phyloP scores from a whole-genome alignment of 2,329 filamentous ascomycete genomes.

The Plectosphaerella plurivora region DNA sequence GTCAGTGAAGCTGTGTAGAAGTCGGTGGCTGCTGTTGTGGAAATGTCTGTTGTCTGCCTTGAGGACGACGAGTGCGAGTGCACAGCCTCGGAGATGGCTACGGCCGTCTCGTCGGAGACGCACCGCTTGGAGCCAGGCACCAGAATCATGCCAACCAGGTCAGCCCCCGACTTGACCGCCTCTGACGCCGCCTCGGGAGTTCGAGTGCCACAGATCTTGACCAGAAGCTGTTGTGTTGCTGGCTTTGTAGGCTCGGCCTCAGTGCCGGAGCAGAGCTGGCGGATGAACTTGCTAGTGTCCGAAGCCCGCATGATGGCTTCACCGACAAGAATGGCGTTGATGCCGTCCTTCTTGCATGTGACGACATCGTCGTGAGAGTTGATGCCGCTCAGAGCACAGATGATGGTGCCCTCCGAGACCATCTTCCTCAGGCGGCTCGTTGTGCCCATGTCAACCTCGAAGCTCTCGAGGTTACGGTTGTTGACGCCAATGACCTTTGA shows the following conservation, averaged over 20 bases:
- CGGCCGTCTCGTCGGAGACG: conserved; percentile 72
- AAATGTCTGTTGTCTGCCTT: conserved; percentile 14
- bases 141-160: conserved; percentile 89
- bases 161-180: conserved; percentile 82
- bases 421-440: conserved; percentile 83
- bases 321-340: conserved; percentile 89
- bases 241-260: conserved; percentile 27
- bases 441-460: conserved; percentile 92
- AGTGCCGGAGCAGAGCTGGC: conserved; percentile 67
- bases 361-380: conserved; percentile 83
- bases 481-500: conserved; percentile 94
- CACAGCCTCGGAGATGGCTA: conserved; percentile 75
- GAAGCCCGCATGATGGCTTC: conserved; percentile 93
- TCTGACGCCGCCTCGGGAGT: conserved; percentile 73
- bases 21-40: conserved; percentile 41
- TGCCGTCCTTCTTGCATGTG: conserved; percentile 81
- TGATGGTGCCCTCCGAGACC: conserved; percentile 79
- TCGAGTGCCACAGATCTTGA: conserved; percentile 94
- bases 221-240: conserved; percentile 52
- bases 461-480: conserved; percentile 93
- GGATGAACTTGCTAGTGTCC: conserved; percentile 78
- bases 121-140: conserved; percentile 77
- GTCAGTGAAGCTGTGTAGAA: conserved; percentile 62
- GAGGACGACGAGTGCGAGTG: conserved; percentile 52
- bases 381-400: conserved; percentile 93